These are phyloP conservation scores for Cordyceps javanica DNA, from an alignment of 2,329 filamentous ascomycete genomes.

Conservation along the genomic window DNA sequence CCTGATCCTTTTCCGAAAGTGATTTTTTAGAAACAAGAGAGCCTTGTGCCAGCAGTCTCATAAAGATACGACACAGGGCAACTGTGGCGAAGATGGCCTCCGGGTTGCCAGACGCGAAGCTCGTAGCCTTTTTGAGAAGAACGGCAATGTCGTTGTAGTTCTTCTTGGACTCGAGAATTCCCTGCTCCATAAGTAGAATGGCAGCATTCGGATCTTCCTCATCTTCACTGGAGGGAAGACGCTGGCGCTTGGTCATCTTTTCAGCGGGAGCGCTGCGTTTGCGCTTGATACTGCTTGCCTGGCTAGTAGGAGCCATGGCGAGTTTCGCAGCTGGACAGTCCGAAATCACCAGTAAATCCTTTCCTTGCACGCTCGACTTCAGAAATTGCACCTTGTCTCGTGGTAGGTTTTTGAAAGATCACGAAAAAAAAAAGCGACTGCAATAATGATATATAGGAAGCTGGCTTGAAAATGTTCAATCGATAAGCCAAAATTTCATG, in stretches of 20 bases:
- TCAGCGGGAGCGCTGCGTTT: constrained; percentile 41
- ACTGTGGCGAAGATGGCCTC: constrained; percentile 65
- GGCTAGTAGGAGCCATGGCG: constrained; percentile 22
- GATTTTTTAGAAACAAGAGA: constrained; percentile 59
- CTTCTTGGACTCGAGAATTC: constrained; percentile 78
- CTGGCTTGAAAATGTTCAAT: constrained; percentile 15
- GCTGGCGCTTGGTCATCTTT: constrained; percentile 42
- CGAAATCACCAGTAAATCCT: background rate
- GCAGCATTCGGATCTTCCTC: constrained; percentile 53
- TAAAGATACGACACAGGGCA: constrained; percentile 79
- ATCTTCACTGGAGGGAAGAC: constrained; percentile 40
- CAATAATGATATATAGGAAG: background rate
- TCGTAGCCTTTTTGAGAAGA: constrained; percentile 54
- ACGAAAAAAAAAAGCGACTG: background rate
- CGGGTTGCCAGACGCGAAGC: constrained; percentile 37
- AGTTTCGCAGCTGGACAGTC: background rate
- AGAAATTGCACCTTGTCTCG: too few relatives aligned
- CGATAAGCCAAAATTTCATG: constrained; percentile 20
- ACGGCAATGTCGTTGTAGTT: constrained; percentile 86
- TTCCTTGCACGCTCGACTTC: too few relatives aligned
- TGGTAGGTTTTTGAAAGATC: background rate
- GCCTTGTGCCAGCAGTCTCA: constrained; percentile 70
- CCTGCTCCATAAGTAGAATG: constrained; percentile 70
- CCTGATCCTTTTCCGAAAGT: constrained; percentile 64
- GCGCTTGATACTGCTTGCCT: constrained; percentile 40